Conservation (phyloP, 176 grass and related monocot genomes). For the Phoenix dactylifera region DNA sequence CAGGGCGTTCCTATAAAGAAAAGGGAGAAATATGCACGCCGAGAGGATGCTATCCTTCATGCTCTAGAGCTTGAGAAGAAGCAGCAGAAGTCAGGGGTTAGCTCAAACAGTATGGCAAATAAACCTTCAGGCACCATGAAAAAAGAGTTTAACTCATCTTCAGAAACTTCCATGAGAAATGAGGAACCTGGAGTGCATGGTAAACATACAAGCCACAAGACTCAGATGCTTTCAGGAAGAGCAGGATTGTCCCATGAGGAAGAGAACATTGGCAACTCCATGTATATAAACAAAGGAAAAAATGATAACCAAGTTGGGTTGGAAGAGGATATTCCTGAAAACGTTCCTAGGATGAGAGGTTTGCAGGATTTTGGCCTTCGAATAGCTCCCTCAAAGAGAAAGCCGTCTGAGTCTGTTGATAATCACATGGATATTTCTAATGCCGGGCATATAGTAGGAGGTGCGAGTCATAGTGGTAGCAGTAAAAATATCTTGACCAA, state of each 20-base stretch:
- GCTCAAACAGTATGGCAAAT: conserved; percentile 32
- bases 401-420: conserved; percentile 29
- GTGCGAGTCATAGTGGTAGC: conserved; percentile 23
- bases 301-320: conserved; percentile 28
- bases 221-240: conserved; percentile 25
- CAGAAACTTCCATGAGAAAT: conserved; percentile 19
- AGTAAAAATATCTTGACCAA: conserved; percentile 13
- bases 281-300: not conserved
- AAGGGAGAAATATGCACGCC: conserved; percentile 95
- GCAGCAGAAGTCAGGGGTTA: conserved; percentile 37
- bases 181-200: conserved; percentile 13
- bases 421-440: conserved; percentile 31
- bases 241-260: conserved; percentile 38
- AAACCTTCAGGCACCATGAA: conserved; percentile 24
- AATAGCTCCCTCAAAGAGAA: conserved; percentile 38
- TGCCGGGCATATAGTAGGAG: conserved; percentile 25
- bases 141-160: conserved; percentile 19
- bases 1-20: conserved; percentile 90
- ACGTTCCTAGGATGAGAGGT: conserved; percentile 30
- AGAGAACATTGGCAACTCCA: conserved; percentile 6
- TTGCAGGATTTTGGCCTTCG: conserved; percentile 30
- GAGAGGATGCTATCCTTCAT: conserved; percentile 97
- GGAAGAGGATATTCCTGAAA: conserved; percentile 36
- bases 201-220: conserved; percentile 25
- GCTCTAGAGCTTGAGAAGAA: conserved; percentile 85